These are phyloP conservation scores for Trypanosoma rangeli DNA, from an alignment of 208 protist genomes.

Conservation along the genomic window DNA sequence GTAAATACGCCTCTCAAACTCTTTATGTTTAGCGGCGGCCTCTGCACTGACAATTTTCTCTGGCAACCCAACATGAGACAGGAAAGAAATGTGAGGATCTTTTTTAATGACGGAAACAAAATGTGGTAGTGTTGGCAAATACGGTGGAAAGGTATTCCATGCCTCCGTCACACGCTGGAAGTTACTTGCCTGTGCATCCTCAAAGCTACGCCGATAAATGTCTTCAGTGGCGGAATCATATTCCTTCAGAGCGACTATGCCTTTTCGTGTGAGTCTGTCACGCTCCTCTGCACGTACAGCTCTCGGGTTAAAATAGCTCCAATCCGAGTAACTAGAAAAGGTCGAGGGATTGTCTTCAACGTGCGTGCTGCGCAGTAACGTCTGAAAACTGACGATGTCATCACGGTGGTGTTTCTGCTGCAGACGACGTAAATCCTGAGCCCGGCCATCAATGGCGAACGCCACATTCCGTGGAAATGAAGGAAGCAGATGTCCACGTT, in stretches of 20 bases:
- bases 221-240: constrained; percentile 64
- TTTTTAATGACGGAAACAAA: constrained; percentile 72
- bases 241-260: constrained; percentile 53
- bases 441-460: constrained; percentile 55
- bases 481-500: constrained; percentile 64
- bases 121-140: constrained; percentile 74
- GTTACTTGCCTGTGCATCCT: constrained; percentile 37
- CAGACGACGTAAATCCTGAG: constrained; percentile 66
- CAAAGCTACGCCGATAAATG: constrained; percentile 63
- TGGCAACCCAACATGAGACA: constrained; percentile 53
- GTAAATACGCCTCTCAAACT: constrained; percentile 62
- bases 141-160: constrained; percentile 36
- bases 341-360: constrained; percentile 48
- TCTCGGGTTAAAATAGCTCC: constrained; percentile 82
- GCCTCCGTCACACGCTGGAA: constrained; percentile 37
- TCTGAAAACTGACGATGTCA: constrained; percentile 67
- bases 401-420: constrained; percentile 83
- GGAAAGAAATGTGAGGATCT: constrained; percentile 69
- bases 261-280: constrained; percentile 49
- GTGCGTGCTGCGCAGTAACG: constrained; percentile 36
- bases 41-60: constrained; percentile 2
- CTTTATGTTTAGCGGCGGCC: constrained; percentile 24
- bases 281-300: constrained; percentile 76
- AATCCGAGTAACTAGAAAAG: constrained; percentile 72
- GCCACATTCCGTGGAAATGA: constrained; percentile 55